These are phyloP conservation scores for Cymodocea nodosa DNA, from an alignment of 116 monocot genomes.

Conservation along the genomic window DNA sequence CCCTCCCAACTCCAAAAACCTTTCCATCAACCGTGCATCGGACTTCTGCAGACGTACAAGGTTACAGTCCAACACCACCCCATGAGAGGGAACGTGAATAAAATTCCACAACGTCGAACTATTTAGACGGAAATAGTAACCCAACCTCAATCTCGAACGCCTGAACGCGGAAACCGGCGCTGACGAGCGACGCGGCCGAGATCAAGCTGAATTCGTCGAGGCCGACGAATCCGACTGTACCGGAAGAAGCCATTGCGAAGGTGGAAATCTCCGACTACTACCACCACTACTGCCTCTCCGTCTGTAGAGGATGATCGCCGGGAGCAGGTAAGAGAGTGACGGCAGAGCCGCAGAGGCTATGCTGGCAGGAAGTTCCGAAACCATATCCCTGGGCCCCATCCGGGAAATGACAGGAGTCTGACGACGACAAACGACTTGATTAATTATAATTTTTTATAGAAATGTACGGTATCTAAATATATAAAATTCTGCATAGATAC, in stretches of 20 bases:
- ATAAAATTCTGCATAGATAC: too few species aligned
- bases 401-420: too few species aligned
- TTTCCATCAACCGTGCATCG: slow-evolving; percentile 8
- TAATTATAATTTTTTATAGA: too few species aligned
- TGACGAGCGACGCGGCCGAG: slow-evolving; percentile 42
- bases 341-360: too few species aligned
- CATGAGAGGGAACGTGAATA: not conserved
- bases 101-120: not conserved
- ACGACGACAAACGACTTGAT: too few species aligned
- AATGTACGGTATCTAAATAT: too few species aligned
- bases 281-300: not conserved
- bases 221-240: slow-evolving; percentile 51
- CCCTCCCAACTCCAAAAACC: slow-evolving; percentile 37
- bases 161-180: slow-evolving; percentile 40
- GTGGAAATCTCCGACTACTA: not conserved
- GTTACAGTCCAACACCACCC: not conserved
- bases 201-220: slow-evolving; percentile 44
- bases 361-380: too few species aligned
- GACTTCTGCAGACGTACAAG: slow-evolving; percentile 10
- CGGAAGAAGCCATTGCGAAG: slow-evolving; percentile 8
- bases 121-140: too few species aligned
- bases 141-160: slow-evolving; percentile 23
- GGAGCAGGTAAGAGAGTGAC: too few species aligned
- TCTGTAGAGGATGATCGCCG: too few species aligned
- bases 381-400: too few species aligned